Evolutionary conservation across 148 eudicot species (phyloP), one percentile per base, ranked within the genome.

Genomic region (Fagopyrum tataricum): DNA sequence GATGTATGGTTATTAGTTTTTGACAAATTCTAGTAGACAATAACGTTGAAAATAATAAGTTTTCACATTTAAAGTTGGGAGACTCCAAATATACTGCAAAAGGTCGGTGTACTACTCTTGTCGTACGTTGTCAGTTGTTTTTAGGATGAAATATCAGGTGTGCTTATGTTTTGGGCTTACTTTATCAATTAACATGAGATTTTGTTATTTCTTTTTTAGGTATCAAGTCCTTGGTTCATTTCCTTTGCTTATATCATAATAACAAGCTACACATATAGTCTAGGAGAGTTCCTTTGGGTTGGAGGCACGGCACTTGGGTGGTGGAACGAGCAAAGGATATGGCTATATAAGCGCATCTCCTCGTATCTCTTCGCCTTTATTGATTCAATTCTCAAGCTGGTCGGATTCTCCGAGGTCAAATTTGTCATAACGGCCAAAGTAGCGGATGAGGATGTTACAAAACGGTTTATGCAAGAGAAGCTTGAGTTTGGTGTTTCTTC

Each of bases 241-340:
- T 91, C 97, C 18, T 91, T 84, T 61, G 86, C 85, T 0, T 94
- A 87, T 52, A 82, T 82, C 46, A 74, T 78, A 2, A 44, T 81
- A n/a, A 75, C 85, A 37, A 82, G 39, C 67, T 77, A 77, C 72
- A n/a, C 52, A 1, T 82, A 72, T 66, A 86, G 89, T 80, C 58
- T 85, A 40, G 76, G 5, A 4, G 98, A 94, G 82, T 90, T 85
- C 42, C 76, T 94, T 5, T 12, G 62, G 61, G 72, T 73, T 0
- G 86, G 87, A n/a, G 96, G 98, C 56, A 89, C 91, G 13, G 3
- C 78, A 31, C n/a, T 70, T 10, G 90, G 86, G 5, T 94, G 97
- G 98, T 91, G 94, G 95, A 94, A 94, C 53, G 96, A 88, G 37
- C 96, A 90, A 77, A 85, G 98, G 6, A 31, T 94, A n/a, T 94